Base-by-base conservation (phyloP, 129 eudicot species). In the Chrysanthemum lavandulifolium region DNA sequence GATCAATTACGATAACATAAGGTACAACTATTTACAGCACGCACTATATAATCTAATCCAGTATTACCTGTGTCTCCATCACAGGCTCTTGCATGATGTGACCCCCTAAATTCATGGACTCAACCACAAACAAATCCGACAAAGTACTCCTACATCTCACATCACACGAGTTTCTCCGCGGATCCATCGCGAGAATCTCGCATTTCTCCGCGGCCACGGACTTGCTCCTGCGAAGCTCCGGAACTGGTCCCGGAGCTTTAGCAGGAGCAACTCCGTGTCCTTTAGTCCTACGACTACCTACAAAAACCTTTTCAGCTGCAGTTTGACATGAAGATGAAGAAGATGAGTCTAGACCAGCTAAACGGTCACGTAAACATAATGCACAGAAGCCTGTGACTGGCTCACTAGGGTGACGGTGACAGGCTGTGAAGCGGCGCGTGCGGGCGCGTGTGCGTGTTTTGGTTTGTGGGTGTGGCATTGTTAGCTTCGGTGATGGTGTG, bases 321-420 rank as follows among this genome's bases (percentile, higher is more conserved):
- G 51, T 27, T 65, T 76, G 45, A 52, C 61, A 61, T 14, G 76
- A 40, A 67, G 70, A 45, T 13, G 86, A 71, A 18, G 72, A 21
- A 61, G 76, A 58, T 11, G 88, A 73, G 61, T 83, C 86, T 50
- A 90, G 83, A 57, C 95, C 91, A 57, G 92, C 81, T 76, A 93
- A 96, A 33, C 98, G 97, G 36, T 93, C 97, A 10, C 83, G 93
- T 56, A 94, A 73, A 74, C 99, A 94, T 12, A 91, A 80, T 57
- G 99, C 86, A 83, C 99, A 94, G 59, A 94, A 87, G 3, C 96
- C 96, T 48, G 97, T 86, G 73, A 81, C 76, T 0, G 93, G 87
- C 45, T 88, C 85, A 45, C 83, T 73, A 3, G 97, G 97, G 79
- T 94, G 99, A 65, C 92, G 99, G 94, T 80, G 81, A 67, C 99